These are phyloP conservation scores for Diaporthe aspalathi DNA, from an alignment of 2,329 filamentous ascomycete genomes.

Conservation along the genomic window DNA sequence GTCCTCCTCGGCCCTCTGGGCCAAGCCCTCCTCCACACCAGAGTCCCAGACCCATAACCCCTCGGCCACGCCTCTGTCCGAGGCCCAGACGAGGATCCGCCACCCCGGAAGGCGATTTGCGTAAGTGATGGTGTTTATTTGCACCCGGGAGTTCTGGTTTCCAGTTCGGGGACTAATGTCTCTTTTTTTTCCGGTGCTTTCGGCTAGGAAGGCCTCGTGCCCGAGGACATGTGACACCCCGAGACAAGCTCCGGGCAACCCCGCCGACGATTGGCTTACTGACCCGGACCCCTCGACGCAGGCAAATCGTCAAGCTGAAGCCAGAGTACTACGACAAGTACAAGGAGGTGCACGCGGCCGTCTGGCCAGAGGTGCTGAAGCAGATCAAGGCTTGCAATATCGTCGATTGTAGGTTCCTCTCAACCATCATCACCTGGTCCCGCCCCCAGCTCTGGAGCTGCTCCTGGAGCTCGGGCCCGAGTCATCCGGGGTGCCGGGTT, in stretches of 20 bases:
- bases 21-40: slow-evolving; percentile 27
- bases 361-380: slow-evolving; percentile 82
- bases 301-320: slow-evolving; percentile 79
- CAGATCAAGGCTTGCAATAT: slow-evolving; percentile 83
- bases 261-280: slow-evolving; percentile 53
- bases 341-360: slow-evolving; percentile 77
- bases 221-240: slow-evolving; percentile 2
- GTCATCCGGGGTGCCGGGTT: not conserved
- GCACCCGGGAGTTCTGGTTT: not conserved
- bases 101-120: slow-evolving; percentile 36
- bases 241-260: slow-evolving; percentile 16
- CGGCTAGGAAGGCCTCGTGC: not conserved
- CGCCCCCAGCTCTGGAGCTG: not conserved
- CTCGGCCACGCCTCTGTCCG: slow-evolving; percentile 30
- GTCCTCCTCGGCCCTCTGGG: slow-evolving; percentile 34
- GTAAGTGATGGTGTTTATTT: slow-evolving; percentile 3
- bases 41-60: slow-evolving; percentile 32
- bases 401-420: slow-evolving; percentile 70
- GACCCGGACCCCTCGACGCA: slow-evolving; percentile 56
- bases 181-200: not conserved
- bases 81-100: slow-evolving; percentile 33
- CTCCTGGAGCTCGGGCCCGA: not conserved
- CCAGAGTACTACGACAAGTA: slow-evolving; percentile 75
- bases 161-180: not conserved
- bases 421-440: not conserved